These are phyloP conservation scores for Globisporangium echinulatum DNA, from an alignment of 352 stramenopile genomes.

Conservation along the genomic window DNA sequence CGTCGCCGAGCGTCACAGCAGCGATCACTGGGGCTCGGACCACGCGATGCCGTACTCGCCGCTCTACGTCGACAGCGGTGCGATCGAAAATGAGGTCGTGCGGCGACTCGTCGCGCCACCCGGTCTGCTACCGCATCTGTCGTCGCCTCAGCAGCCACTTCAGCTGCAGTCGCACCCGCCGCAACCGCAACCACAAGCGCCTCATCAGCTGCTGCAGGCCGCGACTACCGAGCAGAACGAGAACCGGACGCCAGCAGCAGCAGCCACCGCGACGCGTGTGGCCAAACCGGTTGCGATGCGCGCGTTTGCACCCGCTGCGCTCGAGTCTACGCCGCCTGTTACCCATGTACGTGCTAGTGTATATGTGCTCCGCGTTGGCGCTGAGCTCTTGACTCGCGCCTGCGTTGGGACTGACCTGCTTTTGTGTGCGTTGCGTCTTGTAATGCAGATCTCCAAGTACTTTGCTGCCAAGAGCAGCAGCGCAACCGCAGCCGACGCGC, in stretches of 20 bases:
- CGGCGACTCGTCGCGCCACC: background rate
- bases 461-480: background rate
- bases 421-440: background rate
- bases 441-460: constrained; percentile 1
- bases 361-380: too few species aligned
- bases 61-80: background rate
- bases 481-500: background rate
- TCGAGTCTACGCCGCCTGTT: background rate
- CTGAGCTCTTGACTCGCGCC: too few species aligned
- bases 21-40: background rate
- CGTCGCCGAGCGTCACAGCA: background rate
- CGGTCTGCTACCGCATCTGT: background rate
- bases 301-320: background rate
- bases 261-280: background rate
- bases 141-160: background rate
- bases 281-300: constrained; percentile 10
- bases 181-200: background rate
- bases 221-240: constrained; percentile 6
- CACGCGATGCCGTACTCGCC: background rate
- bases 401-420: too few species aligned
- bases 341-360: too few species aligned
- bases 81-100: background rate
- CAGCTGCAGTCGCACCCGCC: background rate
- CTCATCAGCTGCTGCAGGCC: background rate
- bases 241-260: background rate